phyloP scores from a whole-genome alignment of 495 filamentous ascomycete species.

The Cairneyella variabilis region DNA sequence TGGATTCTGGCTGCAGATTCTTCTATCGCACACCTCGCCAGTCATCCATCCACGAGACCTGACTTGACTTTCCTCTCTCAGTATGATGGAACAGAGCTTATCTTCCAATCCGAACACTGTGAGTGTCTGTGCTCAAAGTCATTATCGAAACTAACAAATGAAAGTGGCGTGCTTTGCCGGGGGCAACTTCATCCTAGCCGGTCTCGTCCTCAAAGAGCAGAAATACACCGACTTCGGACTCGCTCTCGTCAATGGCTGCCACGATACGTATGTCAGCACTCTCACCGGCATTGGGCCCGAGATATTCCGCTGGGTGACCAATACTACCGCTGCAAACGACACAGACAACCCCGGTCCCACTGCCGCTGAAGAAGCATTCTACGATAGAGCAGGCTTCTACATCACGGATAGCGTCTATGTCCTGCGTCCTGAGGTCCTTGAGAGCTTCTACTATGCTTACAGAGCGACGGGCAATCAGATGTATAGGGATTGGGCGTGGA shows the following conservation, averaged over 20 bases:
- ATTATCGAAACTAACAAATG: not conserved
- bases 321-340: conserved; percentile 23
- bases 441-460: conserved; percentile 87
- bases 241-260: conserved; percentile 67
- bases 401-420: conserved; percentile 59
- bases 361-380: conserved; percentile 50
- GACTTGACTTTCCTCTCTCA: conserved; percentile 73
- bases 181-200: conserved; percentile 86
- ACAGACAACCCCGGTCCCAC: conserved; percentile 40
- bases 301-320: conserved; percentile 60
- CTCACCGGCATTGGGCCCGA: conserved; percentile 78
- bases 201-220: conserved; percentile 57
- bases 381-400: conserved; percentile 66
- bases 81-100: conserved; percentile 48
- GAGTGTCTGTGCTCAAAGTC: conserved; percentile 10
- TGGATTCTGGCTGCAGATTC: conserved; percentile 80
- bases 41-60: conserved; percentile 64
- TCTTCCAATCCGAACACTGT: conserved; percentile 56
- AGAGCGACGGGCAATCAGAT: conserved; percentile 66
- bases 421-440: conserved; percentile 80
- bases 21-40: conserved; percentile 65
- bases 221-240: conserved; percentile 74
- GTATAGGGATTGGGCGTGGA: conserved; percentile 85
- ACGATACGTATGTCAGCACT: conserved; percentile 66
- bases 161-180: conserved; percentile 75